Evolutionary conservation across 495 filamentous ascomycete species (phyloP).

Genomic region (Penicillium salamii): DNA sequence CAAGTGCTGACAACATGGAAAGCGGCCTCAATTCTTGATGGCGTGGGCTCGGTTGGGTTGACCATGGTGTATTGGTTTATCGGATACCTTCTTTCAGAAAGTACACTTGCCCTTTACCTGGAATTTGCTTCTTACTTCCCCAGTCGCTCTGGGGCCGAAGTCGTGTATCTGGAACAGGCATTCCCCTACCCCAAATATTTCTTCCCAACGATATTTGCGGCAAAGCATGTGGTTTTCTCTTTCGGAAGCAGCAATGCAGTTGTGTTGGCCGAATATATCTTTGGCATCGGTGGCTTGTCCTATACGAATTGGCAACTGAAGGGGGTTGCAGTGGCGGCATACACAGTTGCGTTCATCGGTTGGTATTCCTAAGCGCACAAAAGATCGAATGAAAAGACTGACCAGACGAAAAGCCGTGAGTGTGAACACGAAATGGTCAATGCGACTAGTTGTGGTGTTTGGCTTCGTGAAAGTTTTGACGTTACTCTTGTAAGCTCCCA

Average conservation of each 20-base stretch:
- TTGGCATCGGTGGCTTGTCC: constrained; percentile 41
- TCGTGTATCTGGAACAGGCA: constrained; percentile 63
- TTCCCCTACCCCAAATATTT: constrained; percentile 59
- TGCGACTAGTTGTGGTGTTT: constrained; percentile 50
- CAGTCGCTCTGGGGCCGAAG: constrained; percentile 60
- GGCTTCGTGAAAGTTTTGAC: constrained; percentile 53
- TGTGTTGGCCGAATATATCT: constrained; percentile 56
- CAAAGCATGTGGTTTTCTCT: constrained; percentile 55
- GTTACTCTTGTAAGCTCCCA: constrained; percentile 45
- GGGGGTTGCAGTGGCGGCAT: constrained; percentile 58
- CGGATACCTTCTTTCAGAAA: constrained; percentile 52
- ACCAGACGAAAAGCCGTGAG: constrained; percentile 36
- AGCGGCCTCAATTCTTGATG: constrained; percentile 51
- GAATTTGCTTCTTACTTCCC: constrained; percentile 62
- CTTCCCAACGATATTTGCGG: constrained; percentile 57
- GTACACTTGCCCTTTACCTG: constrained; percentile 52
- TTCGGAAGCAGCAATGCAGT: constrained; percentile 63
- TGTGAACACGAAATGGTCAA: constrained; percentile 52
- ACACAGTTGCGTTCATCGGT: constrained; percentile 50
- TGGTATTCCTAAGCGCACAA: neutral
- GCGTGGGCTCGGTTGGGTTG: constrained; percentile 59
- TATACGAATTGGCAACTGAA: constrained; percentile 58
- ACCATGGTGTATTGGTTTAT: constrained; percentile 59
- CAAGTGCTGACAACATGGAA: constrained; percentile 23
- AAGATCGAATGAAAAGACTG: no score